Percentiles rank a stretch among this genome's conserved stretches.
Evolutionary conservation across 192 early-diverging fungal species (phyloP).

Genomic region (Diversispora eburnea): DNA sequence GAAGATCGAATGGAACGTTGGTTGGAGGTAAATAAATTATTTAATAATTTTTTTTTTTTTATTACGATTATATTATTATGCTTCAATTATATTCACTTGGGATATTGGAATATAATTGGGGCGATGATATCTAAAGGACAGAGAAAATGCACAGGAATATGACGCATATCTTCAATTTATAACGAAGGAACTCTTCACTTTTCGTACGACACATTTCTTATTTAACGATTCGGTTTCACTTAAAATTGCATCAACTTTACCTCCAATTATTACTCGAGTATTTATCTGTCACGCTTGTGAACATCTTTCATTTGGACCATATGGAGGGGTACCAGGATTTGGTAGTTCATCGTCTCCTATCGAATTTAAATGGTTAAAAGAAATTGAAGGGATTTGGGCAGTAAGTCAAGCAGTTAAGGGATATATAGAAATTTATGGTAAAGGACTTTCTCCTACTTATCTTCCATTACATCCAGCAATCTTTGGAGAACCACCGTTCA

Average conservation of each 20-base stretch:
- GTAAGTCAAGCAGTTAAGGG: not conserved
- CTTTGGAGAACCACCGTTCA: not conserved
- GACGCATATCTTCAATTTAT: not conserved
- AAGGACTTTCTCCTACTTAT: not conserved
- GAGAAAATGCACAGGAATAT: not conserved
- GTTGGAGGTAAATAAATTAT: not conserved
- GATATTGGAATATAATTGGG: not conserved
- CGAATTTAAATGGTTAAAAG: not conserved
- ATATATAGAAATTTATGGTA: not conserved
- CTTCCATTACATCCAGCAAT: not conserved
- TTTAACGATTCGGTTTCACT: not conserved
- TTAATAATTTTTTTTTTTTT: not conserved
- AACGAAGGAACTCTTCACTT: not conserved
- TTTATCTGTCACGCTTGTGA: not conserved
- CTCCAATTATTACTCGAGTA: not conserved
- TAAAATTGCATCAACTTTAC: not conserved
- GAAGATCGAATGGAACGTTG: not conserved
- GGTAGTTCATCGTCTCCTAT: not conserved
- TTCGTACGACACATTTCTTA: not conserved
- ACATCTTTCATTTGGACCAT: not conserved
- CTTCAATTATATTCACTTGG: not conserved
- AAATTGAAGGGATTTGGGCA: not conserved
- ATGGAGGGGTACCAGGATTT: not conserved
- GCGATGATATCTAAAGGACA: not conserved
- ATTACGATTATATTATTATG: too few relatives aligned